Evolutionary conservation across 2,329 filamentous ascomycete species (phyloP), one percentile per base, ranked within the genome.

Genomic region (Sphaceloma murrayae): DNA sequence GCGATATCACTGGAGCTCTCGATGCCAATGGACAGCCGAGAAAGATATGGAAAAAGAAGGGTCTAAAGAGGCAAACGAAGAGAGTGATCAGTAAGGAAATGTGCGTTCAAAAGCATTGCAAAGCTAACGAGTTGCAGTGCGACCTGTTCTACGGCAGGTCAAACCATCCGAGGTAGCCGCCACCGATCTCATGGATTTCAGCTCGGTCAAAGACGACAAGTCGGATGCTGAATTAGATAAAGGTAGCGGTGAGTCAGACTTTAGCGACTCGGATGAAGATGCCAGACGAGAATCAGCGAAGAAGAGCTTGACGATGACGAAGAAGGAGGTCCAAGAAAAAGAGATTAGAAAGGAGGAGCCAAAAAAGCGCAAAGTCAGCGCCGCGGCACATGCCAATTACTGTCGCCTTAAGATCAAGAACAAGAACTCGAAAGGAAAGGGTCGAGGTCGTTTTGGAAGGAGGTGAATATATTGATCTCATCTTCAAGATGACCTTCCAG

Each of bases 21-120:
- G 75, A 67, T 43, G 67, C 67, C n/a, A 65, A 77, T 53, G 77
- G 77, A 1, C 68, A 74, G 49, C 78, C 78, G 2, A 59, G 78
- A 27, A 75, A 71, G 44, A 62, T 75, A 1, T 89, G 74, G 68
- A 89, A 88, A 70, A 91, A 91, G 73, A 85, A 84, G 67, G 84
- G 83, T 0, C 74, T 84, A 58, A 91, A 91, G 67, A 72, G 85
- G 49, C 85, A 83, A 45, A 89, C 85, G 2, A 70, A 79, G 49
- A 68, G 72, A 36, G 70, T 75, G 45, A 86, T 79, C 48, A 84
- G 49, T 50, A 43, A 38, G 46, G 33, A 10, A 3, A 14, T 2
- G 5, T 11, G 11, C 3, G 2, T 8, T n/a, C 2, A 3, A 5
- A 13, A 19, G 10, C 13, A 24, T 3, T 22, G 18, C 3, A 22